phyloP scores from a whole-genome alignment of 768 basidiomycete genomes.

The Phlegmacium glaucopus region DNA sequence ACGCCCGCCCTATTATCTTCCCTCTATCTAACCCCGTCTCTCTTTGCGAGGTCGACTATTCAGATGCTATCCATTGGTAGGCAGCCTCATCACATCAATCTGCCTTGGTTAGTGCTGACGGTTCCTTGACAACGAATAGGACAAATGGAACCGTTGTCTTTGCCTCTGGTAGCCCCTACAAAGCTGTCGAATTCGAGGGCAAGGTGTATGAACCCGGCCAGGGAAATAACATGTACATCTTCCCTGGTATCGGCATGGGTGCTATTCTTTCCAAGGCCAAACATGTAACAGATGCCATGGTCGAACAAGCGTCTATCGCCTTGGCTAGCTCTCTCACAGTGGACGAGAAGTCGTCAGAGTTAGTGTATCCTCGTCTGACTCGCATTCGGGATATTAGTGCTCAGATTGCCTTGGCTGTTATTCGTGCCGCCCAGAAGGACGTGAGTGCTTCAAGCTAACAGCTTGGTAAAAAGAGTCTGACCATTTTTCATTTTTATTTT shows the following conservation, averaged over 20 bases:
- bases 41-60: constrained; percentile 57
- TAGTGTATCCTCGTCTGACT: constrained; percentile 67
- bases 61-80: constrained; percentile 57
- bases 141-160: constrained; percentile 66
- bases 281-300: constrained; percentile 64
- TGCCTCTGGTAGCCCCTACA: constrained; percentile 73
- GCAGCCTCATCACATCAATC: constrained; percentile 9
- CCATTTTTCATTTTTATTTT: background rate
- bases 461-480: background rate
- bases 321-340: constrained; percentile 52
- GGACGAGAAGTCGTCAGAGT: constrained; percentile 50
- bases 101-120: background rate
- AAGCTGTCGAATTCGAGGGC: constrained; percentile 44
- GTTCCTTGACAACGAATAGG: constrained; percentile 28
- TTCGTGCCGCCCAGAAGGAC: constrained; percentile 62
- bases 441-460: constrained; percentile 28
- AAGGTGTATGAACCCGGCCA: constrained; percentile 61
- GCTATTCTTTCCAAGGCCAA: constrained; percentile 53
- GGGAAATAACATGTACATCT: constrained; percentile 80
- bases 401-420: constrained; percentile 56
- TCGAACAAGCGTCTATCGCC: constrained; percentile 63
- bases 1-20: constrained; percentile 75
- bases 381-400: constrained; percentile 69
- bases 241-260: constrained; percentile 61
- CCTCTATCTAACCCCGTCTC: constrained; percentile 74